Base-by-base conservation (phyloP, 148 eudicot species). In the Gaultheria prostrata region DNA sequence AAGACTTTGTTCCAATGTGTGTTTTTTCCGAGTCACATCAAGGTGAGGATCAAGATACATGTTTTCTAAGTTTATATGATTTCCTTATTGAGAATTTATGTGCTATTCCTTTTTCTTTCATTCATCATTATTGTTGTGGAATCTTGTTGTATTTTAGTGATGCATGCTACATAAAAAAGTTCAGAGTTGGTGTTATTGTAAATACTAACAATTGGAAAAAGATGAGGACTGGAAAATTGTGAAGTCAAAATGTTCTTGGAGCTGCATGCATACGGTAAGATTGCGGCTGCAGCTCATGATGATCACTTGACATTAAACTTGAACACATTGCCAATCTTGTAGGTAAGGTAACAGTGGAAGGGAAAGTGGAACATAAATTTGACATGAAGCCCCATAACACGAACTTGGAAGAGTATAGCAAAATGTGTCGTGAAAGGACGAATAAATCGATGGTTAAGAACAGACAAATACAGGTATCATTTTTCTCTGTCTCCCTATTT, bases 391-490 rank as follows among this genome's bases (percentile, higher is more conserved):
- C 99, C 76, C 94, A 97, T 82, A 91, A 91, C 67, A 87, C 85
- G 75, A 97, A 93, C 87, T 88, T 93, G 85, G 99, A 94, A 84
- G 98, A 94, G 89, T 97, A 97, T 79, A 91, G 98, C 72, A 94
- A 87, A 84, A 83, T 97, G 95, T 97, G 99, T 71, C 94, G 99
- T 49, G 99, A 97, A 82, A 90, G 99, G 87, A 97, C 99, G 77
- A 93, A 91, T 84, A 97, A 93, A 83, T 93, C 99, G 3, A 97
- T 97, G 99, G 89, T 94, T 83, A 97, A 97, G 88, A 94, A 90
- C 85, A 90, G 99, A 84, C 99, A 97, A 77, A 91, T 97, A 82
- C 97, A 91, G 93, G 98, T 92, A 51, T 59, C 81, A 17, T 54
- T 28, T 82, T 43, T n/a, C 50, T 39, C 26, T 73, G 51, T 78